Base-by-base conservation (phyloP, 805 yeast species). In the Candida coleopterorum region DNA sequence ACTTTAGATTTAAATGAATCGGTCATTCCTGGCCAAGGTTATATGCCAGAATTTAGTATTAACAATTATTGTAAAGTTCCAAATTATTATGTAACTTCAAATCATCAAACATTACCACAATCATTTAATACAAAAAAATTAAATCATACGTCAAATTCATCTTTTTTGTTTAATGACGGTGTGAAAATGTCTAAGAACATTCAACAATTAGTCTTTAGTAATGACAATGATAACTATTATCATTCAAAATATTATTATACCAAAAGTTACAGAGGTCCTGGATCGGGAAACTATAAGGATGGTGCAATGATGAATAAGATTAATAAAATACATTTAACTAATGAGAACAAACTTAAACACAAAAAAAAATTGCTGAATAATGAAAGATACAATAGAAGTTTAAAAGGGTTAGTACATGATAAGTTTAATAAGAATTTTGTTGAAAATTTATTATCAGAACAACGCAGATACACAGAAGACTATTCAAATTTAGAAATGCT, bases 211-310 rank as follows among this genome's bases (percentile, higher is more conserved):
- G 57, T 56, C 4, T 49, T 55, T 30, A 62, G 53, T 42, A 58
- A 56, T 35, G 70, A 65, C 37, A 58, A 51, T 40, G 71, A 65
- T 34, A 52, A 55, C 17, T 50, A 50, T 42, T 57, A 57, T 38
- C 53, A 55, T 32, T 51, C 62, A 26, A 66, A 62, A 42, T 67
- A 67, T 45, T 66, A 55, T 44, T 67, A 65, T 42, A 55, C 60
- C 16, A 64, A 64, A 41, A 54, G 59, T 23, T 64, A 64, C 38
- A 52, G 72, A 31, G 73, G 73, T 1, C 72, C 71, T 2, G 73
- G 73, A 2, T 59, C 65, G 29, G 72, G 73, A 3, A 67, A 65
- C 40, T 67, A 63, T 44, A 67, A 67, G 42, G 73, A 67, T 45
- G 70, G 68, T 1, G 60, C 70, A 2, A 44, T 67, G 27, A 58